A percentile compares a stretch with the other conserved stretches of the same genome.
These are phyloP conservation scores for Aspergillus sclerotioniger DNA, from an alignment of 495 filamentous ascomycete species.

Conservation along the genomic window DNA sequence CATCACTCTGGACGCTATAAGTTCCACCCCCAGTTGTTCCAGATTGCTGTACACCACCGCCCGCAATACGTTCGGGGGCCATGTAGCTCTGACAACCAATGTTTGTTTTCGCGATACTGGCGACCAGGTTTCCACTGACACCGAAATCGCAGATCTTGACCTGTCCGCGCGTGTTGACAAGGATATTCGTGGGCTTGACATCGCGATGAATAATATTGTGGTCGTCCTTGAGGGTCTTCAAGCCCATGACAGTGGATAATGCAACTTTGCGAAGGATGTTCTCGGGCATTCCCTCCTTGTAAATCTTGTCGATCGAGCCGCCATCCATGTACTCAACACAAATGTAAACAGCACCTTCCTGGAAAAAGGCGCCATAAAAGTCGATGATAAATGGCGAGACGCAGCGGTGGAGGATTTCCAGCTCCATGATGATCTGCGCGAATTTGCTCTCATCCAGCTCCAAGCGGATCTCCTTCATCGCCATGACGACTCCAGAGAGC, in stretches of 20 bases:
- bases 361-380: conserved; percentile 98
- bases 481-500: conserved; percentile 79
- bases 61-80: conserved; percentile 93
- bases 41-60: conserved; percentile 75
- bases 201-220: conserved; percentile 99
- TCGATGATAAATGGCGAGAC: conserved; percentile 95
- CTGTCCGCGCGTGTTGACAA: conserved; percentile 85
- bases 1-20: conserved; percentile 97
- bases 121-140: conserved; percentile 93
- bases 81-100: conserved; percentile 99
- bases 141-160: conserved; percentile 99
- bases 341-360: conserved; percentile 98
- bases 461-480: conserved; percentile 98
- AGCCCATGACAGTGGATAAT: conserved; percentile 83
- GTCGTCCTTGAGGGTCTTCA: conserved; percentile 93
- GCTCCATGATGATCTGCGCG: conserved; percentile 94
- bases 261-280: conserved; percentile 86
- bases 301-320: conserved; percentile 96
- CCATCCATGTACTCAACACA: conserved; percentile 99
- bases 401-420: conserved; percentile 94
- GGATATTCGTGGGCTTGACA: conserved; percentile 97
- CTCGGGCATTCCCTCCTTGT: conserved; percentile 90
- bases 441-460: conserved; percentile 97
- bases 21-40: conserved; percentile 73
- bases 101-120: conserved; percentile 97